These are phyloP conservation scores for Lactuca sativa DNA, from an alignment of 129 eudicot species.

Conservation along the genomic window DNA sequence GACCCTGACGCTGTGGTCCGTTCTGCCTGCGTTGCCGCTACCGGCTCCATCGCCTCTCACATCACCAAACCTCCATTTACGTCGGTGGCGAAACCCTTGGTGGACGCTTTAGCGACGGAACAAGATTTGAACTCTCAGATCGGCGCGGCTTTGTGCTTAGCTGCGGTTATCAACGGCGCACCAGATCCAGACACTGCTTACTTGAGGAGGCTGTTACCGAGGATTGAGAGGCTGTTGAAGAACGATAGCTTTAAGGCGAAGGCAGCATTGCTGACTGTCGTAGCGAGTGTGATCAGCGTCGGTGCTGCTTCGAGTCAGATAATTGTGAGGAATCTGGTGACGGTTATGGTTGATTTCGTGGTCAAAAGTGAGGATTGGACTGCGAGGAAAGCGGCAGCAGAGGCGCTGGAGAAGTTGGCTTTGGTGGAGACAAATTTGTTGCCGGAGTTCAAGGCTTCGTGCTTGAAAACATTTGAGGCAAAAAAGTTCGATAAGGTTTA, in stretches of 20 bases:
- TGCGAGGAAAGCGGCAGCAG: slow-evolving; percentile 75
- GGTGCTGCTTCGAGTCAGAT: slow-evolving; percentile 45
- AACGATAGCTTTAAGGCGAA: slow-evolving; percentile 68
- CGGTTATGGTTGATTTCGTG: slow-evolving; percentile 55
- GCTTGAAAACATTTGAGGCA: slow-evolving; percentile 74
- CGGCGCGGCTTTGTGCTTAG: slow-evolving; percentile 77
- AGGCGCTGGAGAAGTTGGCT: slow-evolving; percentile 63
- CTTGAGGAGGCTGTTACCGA: slow-evolving; percentile 52
- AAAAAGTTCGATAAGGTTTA: slow-evolving; percentile 72
- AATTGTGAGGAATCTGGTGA: slow-evolving; percentile 44
- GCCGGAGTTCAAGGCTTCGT: slow-evolving; percentile 50
- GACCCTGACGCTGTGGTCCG: slow-evolving; percentile 68
- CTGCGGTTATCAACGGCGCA: slow-evolving; percentile 51
- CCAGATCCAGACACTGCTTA: slow-evolving; percentile 50
- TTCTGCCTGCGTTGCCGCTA: slow-evolving; percentile 53
- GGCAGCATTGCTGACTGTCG: slow-evolving; percentile 55
- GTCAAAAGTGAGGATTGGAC: slow-evolving; percentile 76
- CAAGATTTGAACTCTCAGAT: slow-evolving; percentile 68
- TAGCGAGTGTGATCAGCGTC: slow-evolving; percentile 50
- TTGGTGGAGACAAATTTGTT: slow-evolving; percentile 49
- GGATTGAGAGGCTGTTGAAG: slow-evolving; percentile 66
- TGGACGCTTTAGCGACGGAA: slow-evolving; percentile 71
- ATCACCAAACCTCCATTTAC: slow-evolving; percentile 58
- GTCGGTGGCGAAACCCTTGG: slow-evolving; percentile 51
- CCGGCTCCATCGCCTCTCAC: slow-evolving; percentile 48